These are phyloP conservation scores for Ambispora gerdemannii DNA, from an alignment of 192 early-diverging fungal genomes.

Conservation along the genomic window DNA sequence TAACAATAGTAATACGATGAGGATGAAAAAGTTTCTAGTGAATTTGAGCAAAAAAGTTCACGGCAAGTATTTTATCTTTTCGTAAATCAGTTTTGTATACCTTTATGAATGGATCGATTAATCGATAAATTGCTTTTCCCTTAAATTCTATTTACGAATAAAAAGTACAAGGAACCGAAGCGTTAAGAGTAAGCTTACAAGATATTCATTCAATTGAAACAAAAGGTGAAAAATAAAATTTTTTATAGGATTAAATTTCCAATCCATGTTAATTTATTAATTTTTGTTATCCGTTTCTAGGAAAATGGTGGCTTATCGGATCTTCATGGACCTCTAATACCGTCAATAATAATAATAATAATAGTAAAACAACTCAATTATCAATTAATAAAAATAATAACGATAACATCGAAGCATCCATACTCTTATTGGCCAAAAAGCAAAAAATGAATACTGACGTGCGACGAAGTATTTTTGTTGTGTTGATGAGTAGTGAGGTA, in stretches of 20 bases:
- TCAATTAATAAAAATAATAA: too few relatives aligned
- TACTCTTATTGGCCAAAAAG: conserved; percentile 74
- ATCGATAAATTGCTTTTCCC: conserved; percentile 18
- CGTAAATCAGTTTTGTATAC: background rate
- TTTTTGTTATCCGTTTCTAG: conserved; percentile 31
- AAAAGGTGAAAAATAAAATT: conserved; percentile 60
- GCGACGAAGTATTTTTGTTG: conserved; percentile 86
- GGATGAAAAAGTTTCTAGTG: conserved; percentile 77
- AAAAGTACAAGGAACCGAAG: conserved; percentile 49
- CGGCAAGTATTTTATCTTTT: conserved; percentile 5
- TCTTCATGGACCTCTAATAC: conserved; percentile 85
- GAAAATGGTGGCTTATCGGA: conserved; percentile 98
- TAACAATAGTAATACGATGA: conserved; percentile 35
- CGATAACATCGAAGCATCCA: conserved; percentile 48
- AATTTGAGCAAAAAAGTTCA: conserved; percentile 57
- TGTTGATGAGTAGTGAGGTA: conserved; percentile 85
- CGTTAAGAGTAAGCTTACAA: conserved; percentile 77
- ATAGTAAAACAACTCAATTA: too few relatives aligned
- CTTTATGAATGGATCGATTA: conserved; percentile 16
- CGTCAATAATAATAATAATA: conserved; percentile 44
- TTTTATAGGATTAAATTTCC: background rate
- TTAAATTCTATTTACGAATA: conserved; percentile 5
- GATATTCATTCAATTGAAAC: conserved; percentile 81
- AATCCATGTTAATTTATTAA: background rate
- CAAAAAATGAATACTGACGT: conserved; percentile 98